Evolutionary conservation across 306 rosid genomes (phyloP).

Genomic region (Vachellia collinsii): DNA sequence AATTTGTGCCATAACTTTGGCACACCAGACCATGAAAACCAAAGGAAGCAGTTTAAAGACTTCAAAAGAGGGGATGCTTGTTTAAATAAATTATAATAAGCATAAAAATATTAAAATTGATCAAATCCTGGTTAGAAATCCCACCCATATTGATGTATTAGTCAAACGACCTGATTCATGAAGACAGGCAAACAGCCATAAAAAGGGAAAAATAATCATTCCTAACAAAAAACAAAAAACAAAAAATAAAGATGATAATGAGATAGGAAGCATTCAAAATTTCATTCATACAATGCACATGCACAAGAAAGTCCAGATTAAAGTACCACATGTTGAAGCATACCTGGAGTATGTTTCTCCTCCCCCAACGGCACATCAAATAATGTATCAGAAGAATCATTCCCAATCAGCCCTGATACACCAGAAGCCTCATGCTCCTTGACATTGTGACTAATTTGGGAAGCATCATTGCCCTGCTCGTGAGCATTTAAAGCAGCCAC

Average conservation of each 20-base stretch:
- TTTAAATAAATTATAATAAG: background rate
- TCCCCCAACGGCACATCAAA: conserved; percentile 54
- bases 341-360: conserved; percentile 61
- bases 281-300: background rate
- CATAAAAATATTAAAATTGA: background rate
- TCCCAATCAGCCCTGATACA: conserved; percentile 40
- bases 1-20: background rate
- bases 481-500: conserved; percentile 45
- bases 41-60: background rate
- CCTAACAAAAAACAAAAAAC: background rate
- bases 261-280: background rate
- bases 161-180: background rate
- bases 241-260: background rate
- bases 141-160: background rate
- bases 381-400: conserved; percentile 49
- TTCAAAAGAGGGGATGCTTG: background rate
- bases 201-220: background rate
- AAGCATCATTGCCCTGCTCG: conserved; percentile 42
- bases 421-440: conserved; percentile 57
- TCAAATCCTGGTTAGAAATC: background rate
- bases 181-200: conserved; percentile 1
- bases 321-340: conserved; percentile 3
- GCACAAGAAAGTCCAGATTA: background rate
- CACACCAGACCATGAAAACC: conserved; percentile 8
- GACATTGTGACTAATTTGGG: conserved; percentile 37